phyloP scores from a whole-genome alignment of 176 grass and related monocot genomes.

The Avena insularis region DNA sequence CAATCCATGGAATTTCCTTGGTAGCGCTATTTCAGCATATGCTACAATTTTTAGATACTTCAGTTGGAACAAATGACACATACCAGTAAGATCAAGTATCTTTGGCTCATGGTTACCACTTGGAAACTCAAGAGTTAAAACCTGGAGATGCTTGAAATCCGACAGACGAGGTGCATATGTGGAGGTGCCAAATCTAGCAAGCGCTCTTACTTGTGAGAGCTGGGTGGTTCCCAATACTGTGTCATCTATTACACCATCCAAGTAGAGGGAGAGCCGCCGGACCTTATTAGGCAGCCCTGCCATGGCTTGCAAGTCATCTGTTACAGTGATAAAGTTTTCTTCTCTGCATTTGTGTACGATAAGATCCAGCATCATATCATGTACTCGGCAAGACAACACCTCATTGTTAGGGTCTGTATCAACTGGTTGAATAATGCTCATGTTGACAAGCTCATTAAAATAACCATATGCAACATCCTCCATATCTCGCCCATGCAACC shows the following conservation, averaged over 20 bases:
- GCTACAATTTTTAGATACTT: neutral
- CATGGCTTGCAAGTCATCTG: neutral
- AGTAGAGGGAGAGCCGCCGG: neutral
- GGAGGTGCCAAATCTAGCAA: neutral
- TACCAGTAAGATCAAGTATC: neutral
- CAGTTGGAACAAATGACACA: constrained; percentile 10
- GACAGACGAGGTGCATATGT: neutral
- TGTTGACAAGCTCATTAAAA: constrained; percentile 5
- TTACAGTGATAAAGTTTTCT: neutral
- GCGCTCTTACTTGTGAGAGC: constrained; percentile 10
- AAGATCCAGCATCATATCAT: constrained; percentile 16
- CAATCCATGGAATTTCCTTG: neutral
- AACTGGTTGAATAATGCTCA: constrained; percentile 3
- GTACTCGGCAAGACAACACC: neutral
- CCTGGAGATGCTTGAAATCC: constrained; percentile 3
- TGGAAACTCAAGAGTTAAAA: neutral
- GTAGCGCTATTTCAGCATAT: neutral
- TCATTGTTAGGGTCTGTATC: neutral
- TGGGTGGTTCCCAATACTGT: neutral
- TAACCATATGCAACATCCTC: neutral
- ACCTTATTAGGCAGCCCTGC: neutral
- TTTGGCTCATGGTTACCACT: neutral
- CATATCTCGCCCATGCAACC: neutral
- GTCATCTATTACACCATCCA: constrained; percentile 13
- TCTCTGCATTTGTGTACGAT: neutral